These are phyloP conservation scores for Chlorella sp. DNA, from an alignment of 139 green algal genomes.

Conservation along the genomic window DNA sequence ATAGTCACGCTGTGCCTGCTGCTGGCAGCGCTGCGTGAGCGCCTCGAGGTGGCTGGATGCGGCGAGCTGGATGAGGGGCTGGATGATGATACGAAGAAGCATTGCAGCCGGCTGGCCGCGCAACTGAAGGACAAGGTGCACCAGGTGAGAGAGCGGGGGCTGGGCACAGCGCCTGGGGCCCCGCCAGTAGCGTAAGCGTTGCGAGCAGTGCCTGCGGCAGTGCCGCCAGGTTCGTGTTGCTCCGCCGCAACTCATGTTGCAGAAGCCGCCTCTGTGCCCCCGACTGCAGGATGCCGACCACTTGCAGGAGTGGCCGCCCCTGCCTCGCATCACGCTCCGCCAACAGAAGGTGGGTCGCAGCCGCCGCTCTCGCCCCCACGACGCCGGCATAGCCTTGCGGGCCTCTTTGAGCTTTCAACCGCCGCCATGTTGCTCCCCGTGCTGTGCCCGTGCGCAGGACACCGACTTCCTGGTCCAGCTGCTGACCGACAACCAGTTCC, in stretches of 20 bases:
- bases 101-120: not conserved
- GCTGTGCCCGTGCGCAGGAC: not conserved
- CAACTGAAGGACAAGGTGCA: not conserved
- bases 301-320: not conserved
- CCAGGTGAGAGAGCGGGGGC: not conserved
- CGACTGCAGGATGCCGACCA: not conserved
- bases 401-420: too few species aligned
- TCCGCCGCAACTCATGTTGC: too few species aligned
- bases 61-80: not conserved
- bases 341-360: not conserved
- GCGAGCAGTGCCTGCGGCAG: not conserved
- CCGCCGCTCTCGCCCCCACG: too few species aligned
- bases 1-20: conserved; percentile 13
- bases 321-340: not conserved
- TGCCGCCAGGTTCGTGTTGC: too few species aligned
- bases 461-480: not conserved
- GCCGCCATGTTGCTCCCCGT: too few species aligned
- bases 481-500: not conserved
- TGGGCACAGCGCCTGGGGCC: not conserved
- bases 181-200: too few species aligned
- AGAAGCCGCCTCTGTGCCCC: too few species aligned
- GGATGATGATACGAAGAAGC: not conserved
- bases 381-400: too few species aligned
- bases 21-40: not conserved
- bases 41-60: not conserved